Conservation (phyloP, 2,329 filamentous ascomycete species). For the Kalaharituber pfeilii region DNA sequence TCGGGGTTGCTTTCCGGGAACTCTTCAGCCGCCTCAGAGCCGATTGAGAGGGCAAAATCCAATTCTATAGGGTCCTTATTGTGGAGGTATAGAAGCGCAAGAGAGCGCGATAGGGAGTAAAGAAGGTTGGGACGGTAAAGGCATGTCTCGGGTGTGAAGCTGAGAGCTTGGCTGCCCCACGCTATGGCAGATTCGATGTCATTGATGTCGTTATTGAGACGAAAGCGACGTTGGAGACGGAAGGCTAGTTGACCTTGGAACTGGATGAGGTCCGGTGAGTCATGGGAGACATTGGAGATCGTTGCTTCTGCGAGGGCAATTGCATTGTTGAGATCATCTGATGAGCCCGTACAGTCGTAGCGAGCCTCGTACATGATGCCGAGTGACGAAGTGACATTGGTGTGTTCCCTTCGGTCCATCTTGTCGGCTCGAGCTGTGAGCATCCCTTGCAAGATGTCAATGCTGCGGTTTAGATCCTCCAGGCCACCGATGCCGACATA, state of each 20-base stretch:
- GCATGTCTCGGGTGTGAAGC: neutral
- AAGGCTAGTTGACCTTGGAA: neutral
- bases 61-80: neutral
- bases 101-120: neutral
- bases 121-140: neutral
- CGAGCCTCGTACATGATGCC: neutral
- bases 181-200: neutral
- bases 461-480: neutral
- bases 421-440: neutral
- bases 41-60: neutral
- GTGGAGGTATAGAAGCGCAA: neutral
- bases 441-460: neutral
- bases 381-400: neutral
- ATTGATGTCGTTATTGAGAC: neutral
- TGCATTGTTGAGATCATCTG: neutral
- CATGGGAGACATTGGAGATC: neutral
- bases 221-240: neutral
- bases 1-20: neutral
- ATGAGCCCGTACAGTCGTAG: neutral
- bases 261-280: neutral
- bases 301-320: neutral
- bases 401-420: neutral
- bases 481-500: neutral
- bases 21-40: neutral
- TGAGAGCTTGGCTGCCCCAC: neutral